phyloP scores from a whole-genome alignment of 495 filamentous ascomycete species.

The Usnea hakonensis region DNA sequence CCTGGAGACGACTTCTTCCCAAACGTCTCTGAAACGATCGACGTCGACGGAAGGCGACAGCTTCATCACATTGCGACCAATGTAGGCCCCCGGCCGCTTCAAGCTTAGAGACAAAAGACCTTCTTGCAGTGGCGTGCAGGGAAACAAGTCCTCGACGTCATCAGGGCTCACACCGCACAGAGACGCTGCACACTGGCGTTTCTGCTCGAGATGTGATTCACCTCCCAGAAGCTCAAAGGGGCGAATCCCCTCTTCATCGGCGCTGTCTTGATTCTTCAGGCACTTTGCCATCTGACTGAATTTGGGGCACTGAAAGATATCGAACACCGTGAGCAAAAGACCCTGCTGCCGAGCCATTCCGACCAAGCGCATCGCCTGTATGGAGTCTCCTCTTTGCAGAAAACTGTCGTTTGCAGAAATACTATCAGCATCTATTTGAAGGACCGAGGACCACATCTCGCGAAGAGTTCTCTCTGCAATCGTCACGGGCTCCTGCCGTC shows the following conservation, averaged over 20 bases:
- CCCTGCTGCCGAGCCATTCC: background rate
- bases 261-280: too few relatives aligned
- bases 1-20: too few relatives aligned
- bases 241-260: too few relatives aligned
- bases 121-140: constrained; percentile 54
- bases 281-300: constrained; percentile 17
- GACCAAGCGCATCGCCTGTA: constrained; percentile 23
- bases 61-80: constrained; percentile 23
- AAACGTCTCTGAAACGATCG: too few relatives aligned
- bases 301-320: constrained; percentile 6
- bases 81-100: constrained; percentile 29
- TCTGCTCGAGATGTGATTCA: too few relatives aligned
- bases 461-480: too few relatives aligned
- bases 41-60: too few relatives aligned
- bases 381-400: constrained; percentile 23
- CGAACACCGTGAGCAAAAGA: constrained; percentile 9
- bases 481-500: too few relatives aligned
- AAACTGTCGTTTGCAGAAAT: constrained; percentile 33
- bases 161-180: too few relatives aligned
- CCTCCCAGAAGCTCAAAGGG: too few relatives aligned
- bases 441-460: constrained; percentile 25
- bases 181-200: too few relatives aligned
- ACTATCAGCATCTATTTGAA: constrained; percentile 6
- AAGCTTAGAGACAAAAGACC: constrained; percentile 46
- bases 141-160: constrained; percentile 54